A percentile compares a stretch with the other conserved stretches of the same genome.
These are phyloP conservation scores for Capronia coronata DNA, from an alignment of 2,329 filamentous ascomycete species.

Conservation along the genomic window DNA sequence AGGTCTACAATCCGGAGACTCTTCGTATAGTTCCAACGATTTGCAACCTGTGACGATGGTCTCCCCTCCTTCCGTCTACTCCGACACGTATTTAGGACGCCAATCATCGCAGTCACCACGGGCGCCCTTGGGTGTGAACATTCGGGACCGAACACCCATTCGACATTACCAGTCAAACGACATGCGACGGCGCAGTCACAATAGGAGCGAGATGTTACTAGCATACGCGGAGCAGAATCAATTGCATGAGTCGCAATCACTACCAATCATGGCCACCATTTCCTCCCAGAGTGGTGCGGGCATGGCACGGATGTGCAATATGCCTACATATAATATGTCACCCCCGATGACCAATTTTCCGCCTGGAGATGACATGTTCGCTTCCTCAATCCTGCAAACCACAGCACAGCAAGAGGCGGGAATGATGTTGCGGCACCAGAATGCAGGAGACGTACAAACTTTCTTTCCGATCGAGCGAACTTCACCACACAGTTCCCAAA, in stretches of 20 bases:
- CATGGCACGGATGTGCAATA: slow-evolving; percentile 17
- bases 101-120: slow-evolving; percentile 20
- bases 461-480: slow-evolving; percentile 15
- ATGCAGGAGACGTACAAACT: slow-evolving; percentile 8
- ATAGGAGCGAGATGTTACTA: slow-evolving; percentile 23
- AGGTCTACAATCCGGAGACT: slow-evolving; percentile 4
- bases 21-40: slow-evolving; percentile 10
- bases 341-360: slow-evolving; percentile 12
- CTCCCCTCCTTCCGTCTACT: slow-evolving; percentile 8
- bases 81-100: slow-evolving; percentile 13
- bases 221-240: slow-evolving; percentile 25
- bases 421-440: slow-evolving; percentile 7
- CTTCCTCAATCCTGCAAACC: slow-evolving; percentile 4
- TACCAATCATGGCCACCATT: slow-evolving; percentile 18
- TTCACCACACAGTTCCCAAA: slow-evolving; percentile 13
- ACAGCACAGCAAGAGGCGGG: slow-evolving; percentile 8
- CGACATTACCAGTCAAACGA: slow-evolving; percentile 19
- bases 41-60: slow-evolving; percentile 15
- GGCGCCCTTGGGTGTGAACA: slow-evolving; percentile 3
- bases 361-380: slow-evolving; percentile 14
- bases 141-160: slow-evolving; percentile 26
- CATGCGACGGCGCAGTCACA: slow-evolving; percentile 23
- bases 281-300: slow-evolving; percentile 10
- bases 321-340: slow-evolving; percentile 16
- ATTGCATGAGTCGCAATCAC: slow-evolving; percentile 17